Evolutionary conservation across 2,329 filamentous ascomycete genomes (phyloP), one percentile per base, ranked within the genome.

Genomic region (Rhinocladiella mackenziei): DNA sequence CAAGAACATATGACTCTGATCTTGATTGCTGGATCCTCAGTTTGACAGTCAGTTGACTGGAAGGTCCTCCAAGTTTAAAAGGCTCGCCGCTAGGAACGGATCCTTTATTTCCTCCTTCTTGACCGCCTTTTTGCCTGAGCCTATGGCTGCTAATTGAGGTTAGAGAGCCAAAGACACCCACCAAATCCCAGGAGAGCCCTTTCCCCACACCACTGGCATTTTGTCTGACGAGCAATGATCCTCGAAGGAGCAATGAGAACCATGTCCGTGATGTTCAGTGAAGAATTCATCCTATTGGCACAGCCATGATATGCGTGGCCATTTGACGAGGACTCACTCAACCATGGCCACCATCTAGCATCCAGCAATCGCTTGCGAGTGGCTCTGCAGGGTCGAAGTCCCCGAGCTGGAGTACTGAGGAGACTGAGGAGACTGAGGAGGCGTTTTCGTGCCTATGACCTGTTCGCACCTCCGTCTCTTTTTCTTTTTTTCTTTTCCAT

Each of bases 71-170:
- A n/a, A n/a, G n/a, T n/a, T n/a, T n/a, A n/a, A n/a, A n/a, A n/a
- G n/a, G n/a, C 31, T 42, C 18, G 13, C 14, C 14, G 23, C 29
- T 39, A 14, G 20, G 29, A 45, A 35, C 42, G 42, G 42, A 28
- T 29, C 42, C 42, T 30, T 45, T 33, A 28, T 39, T 31, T 23
- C 42, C 20, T 15, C 17, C 9, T 8, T 39, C 43, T 43, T 50
- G 48, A 50, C 48, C 48, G 48, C 48, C 47, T 35, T 50, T 48
- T 50, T 32, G 23, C 26, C 39, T 36, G 28, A 13, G 33, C 14
- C 17, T 25, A 32, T 35, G 34, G 38, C 32, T 35, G 19, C 18
- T 26, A 15, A 15, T 17, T 33, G 47, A 39, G 43, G 43, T 50
- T 45, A 43, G 39, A 32, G 43, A 43, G 18, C 30, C 39, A 18